Evolutionary conservation across 2,329 filamentous ascomycete species (phyloP).

Genomic region (Colletotrichum sp.): DNA sequence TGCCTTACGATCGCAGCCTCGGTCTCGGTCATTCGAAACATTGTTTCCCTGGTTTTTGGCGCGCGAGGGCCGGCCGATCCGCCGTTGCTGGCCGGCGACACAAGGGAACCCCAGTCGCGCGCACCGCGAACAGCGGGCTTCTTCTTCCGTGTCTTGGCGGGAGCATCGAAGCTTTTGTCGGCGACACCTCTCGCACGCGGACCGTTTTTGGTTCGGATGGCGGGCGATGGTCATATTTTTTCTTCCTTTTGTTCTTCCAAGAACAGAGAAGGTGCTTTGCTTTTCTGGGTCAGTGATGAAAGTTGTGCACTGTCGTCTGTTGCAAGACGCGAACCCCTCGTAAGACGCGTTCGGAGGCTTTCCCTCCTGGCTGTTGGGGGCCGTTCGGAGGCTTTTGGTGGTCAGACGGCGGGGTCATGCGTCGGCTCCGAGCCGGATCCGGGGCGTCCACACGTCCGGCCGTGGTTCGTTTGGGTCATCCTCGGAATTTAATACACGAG

Average conservation of each 20-base stretch:
- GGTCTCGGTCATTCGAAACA: background rate
- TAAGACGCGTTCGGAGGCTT: background rate
- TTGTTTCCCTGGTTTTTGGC: background rate
- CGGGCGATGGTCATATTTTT: background rate
- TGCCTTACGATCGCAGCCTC: background rate
- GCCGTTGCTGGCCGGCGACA: slow-evolving; percentile 31
- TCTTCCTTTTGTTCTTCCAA: background rate
- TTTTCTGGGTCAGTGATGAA: background rate
- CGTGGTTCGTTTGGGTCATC: background rate
- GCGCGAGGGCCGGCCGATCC: slow-evolving; percentile 33
- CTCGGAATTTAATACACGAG: background rate
- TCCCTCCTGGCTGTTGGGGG: background rate
- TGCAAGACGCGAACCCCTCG: background rate
- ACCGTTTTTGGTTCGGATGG: slow-evolving; percentile 36
- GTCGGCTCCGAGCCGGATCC: background rate
- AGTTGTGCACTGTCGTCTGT: background rate
- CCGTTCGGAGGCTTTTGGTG: background rate
- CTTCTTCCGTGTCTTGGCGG: slow-evolving; percentile 23
- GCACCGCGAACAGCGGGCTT: slow-evolving; percentile 31
- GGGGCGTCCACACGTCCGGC: background rate
- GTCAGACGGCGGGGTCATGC: background rate
- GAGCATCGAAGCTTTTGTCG: slow-evolving; percentile 36
- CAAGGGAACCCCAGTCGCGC: slow-evolving; percentile 31
- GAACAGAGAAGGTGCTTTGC: background rate
- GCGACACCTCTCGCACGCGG: slow-evolving; percentile 36